phyloP scores from a whole-genome alignment of 495 filamentous ascomycete species.

The Talaromyces nanjingensis region DNA sequence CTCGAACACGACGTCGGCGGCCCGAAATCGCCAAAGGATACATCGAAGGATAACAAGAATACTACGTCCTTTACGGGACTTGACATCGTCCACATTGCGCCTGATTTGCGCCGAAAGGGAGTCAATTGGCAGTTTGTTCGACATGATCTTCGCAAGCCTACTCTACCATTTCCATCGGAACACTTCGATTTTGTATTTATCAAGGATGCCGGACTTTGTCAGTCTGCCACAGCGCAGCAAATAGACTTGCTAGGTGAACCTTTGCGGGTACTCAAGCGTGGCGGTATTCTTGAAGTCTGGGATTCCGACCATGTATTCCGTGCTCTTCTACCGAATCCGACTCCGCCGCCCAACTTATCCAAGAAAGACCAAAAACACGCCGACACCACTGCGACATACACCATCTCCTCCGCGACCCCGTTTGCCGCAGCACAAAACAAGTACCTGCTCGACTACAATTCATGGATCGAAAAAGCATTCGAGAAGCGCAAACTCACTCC shows the following conservation, averaged over 20 bases:
- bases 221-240: constrained; percentile 52
- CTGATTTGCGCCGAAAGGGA: constrained; percentile 63
- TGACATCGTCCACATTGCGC: constrained; percentile 72
- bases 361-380: constrained; percentile 56
- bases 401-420: constrained; percentile 74
- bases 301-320: constrained; percentile 74
- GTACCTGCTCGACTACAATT: constrained; percentile 78
- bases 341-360: constrained; percentile 44
- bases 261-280: constrained; percentile 67
- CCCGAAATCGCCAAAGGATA: constrained; percentile 1
- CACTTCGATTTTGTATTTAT: constrained; percentile 89
- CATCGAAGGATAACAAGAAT: constrained; percentile 21
- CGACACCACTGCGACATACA: constrained; percentile 66
- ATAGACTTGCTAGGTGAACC: constrained; percentile 65
- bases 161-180: constrained; percentile 72
- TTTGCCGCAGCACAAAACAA: constrained; percentile 71
- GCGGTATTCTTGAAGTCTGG: constrained; percentile 81
- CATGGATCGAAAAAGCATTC: constrained; percentile 70
- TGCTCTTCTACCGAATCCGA: constrained; percentile 68
- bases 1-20: constrained; percentile 39
- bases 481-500: constrained; percentile 62
- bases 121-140: constrained; percentile 85
- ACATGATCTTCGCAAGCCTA: constrained; percentile 69
- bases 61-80: constrained; percentile 72
- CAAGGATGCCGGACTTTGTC: constrained; percentile 74